Conservation (phyloP, 1,284 basidiomycete species). For the Apiotrichum porosum region DNA sequence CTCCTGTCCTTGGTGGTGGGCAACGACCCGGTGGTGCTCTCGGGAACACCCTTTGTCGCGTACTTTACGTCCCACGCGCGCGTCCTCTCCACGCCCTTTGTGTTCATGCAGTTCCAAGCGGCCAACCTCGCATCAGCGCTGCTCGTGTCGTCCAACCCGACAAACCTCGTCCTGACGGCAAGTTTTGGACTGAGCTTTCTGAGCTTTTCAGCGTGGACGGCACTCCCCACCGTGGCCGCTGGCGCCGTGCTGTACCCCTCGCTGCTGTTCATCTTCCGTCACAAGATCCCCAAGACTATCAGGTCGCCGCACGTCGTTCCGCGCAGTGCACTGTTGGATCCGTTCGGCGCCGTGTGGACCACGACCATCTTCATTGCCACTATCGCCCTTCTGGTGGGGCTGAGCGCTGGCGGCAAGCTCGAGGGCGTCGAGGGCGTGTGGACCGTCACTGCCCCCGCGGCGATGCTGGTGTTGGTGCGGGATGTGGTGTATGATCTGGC, state of each 20-base stretch:
- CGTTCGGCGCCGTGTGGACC: constrained; percentile 54
- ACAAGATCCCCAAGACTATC: constrained; percentile 1
- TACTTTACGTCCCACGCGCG: constrained; percentile 74
- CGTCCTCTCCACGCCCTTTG: constrained; percentile 59
- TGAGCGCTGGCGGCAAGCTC: constrained; percentile 53
- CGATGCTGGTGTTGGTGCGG: constrained; percentile 63
- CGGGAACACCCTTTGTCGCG: constrained; percentile 72
- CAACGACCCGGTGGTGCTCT: constrained; percentile 83
- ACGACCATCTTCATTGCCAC: constrained; percentile 54
- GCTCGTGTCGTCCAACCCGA: constrained; percentile 52
- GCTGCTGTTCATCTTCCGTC: constrained; percentile 18
- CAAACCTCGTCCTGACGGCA: constrained; percentile 52
- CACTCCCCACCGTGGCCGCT: constrained; percentile 44
- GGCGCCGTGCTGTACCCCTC: constrained; percentile 44
- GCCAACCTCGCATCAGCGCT: constrained; percentile 67
- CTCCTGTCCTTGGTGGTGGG: constrained; percentile 74
- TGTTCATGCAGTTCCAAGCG: constrained; percentile 63
- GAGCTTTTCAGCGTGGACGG: constrained; percentile 46
- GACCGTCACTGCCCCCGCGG: constrained; percentile 78
- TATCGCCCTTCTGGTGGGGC: constrained; percentile 57
- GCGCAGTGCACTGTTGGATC: constrained; percentile 52
- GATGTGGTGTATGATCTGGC: constrained; percentile 47
- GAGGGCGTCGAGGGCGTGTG: constrained; percentile 64
- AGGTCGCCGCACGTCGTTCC: constrained; percentile 48
- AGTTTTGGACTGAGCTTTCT: constrained; percentile 49